A percentile compares a stretch with the other conserved stretches of the same genome.
These are phyloP conservation scores for Typha latifolia DNA, from an alignment of 176 grass and related monocot species.

Conservation along the genomic window DNA sequence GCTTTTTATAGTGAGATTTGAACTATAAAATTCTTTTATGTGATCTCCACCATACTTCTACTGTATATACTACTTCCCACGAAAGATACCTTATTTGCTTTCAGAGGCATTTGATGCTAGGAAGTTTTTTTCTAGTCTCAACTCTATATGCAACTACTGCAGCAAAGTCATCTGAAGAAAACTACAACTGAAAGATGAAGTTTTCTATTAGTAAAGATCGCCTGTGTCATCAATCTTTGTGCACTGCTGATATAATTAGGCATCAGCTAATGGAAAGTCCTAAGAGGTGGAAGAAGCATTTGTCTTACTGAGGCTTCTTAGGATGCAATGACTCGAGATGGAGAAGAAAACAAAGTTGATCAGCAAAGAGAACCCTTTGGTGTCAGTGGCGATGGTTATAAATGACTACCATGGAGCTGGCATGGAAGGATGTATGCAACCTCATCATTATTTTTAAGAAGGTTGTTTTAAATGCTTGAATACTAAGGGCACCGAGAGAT, in stretches of 20 bases:
- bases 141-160: not conserved
- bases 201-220: not conserved
- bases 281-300: no score
- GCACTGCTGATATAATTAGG: no score
- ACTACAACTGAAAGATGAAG: not conserved
- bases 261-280: no score
- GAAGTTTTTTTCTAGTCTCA: not conserved
- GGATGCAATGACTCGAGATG: no score
- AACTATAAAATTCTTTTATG: not conserved
- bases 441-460: no score
- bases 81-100: no score
- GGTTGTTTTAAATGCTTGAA: no score
- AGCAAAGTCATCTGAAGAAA: not conserved
- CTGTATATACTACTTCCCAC: not conserved
- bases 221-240: not conserved
- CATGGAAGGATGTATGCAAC: not conserved
- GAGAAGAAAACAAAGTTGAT: no score
- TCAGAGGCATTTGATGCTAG: no score
- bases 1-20: conserved; percentile 28
- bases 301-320: no score
- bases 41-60: conserved; percentile 17
- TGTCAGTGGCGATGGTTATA: not conserved
- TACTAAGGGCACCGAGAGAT: no score
- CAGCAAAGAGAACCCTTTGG: no score
- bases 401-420: not conserved